Evolutionary conservation across 2,329 filamentous ascomycete genomes (phyloP).

Genomic region (Madurella mycetomatis): DNA sequence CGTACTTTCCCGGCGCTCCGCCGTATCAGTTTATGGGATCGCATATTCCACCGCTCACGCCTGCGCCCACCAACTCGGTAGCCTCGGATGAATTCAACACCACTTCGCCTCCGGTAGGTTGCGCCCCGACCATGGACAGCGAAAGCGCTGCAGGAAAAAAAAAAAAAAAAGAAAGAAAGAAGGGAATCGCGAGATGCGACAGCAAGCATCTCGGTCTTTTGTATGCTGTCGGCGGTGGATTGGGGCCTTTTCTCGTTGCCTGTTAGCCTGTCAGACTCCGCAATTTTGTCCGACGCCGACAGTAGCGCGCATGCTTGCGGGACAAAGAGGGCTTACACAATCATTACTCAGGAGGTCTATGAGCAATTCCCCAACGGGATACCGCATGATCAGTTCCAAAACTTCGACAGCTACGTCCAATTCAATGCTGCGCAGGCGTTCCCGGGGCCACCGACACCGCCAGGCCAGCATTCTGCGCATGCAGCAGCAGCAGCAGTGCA

Average conservation of each 20-base stretch:
- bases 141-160: background rate
- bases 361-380: constrained; percentile 38
- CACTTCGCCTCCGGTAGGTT: constrained; percentile 52
- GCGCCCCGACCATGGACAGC: constrained; percentile 20
- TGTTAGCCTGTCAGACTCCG: constrained; percentile 17
- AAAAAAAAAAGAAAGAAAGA: background rate
- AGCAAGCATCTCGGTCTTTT: constrained; percentile 5
- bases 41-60: constrained; percentile 47
- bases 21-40: constrained; percentile 50
- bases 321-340: constrained; percentile 30
- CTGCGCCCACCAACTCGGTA: constrained; percentile 52
- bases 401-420: constrained; percentile 41
- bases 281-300: constrained; percentile 21
- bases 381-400: constrained; percentile 43
- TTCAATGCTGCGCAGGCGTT: constrained; percentile 41
- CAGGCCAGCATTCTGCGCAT: constrained; percentile 34
- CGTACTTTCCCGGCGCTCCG: constrained; percentile 46
- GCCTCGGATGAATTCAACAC: constrained; percentile 52
- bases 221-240: constrained; percentile 7
- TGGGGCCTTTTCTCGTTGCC: background rate
- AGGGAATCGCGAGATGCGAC: background rate
- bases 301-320: constrained; percentile 26
- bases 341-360: constrained; percentile 46
- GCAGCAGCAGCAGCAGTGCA: constrained; percentile 30
- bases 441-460: constrained; percentile 50